Evolutionary conservation across 2,329 filamentous ascomycete genomes (phyloP).

Genomic region (Calonectria crousiana): DNA sequence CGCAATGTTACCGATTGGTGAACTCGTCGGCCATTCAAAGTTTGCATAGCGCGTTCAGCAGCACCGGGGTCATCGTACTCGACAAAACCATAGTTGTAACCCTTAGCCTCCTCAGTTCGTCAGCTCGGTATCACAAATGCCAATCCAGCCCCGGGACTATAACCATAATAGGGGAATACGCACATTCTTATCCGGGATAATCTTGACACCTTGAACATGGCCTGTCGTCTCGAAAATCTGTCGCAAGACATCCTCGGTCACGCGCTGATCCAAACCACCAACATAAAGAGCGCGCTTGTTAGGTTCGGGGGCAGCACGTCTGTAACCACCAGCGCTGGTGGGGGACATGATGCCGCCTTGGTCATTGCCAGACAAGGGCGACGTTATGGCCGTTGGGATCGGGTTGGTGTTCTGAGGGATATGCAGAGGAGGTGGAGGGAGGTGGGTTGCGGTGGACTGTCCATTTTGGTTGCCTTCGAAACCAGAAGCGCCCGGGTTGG

Average conservation of each 20-base stretch:
- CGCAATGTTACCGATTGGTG: conserved; percentile 81
- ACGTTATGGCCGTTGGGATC: conserved; percentile 92
- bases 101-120: conserved; percentile 77
- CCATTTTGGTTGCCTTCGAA: conserved; percentile 80
- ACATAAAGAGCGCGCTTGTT: conserved; percentile 99
- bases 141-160: neutral
- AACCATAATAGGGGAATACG: conserved; percentile 55
- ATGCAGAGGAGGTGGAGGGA: conserved; percentile 91
- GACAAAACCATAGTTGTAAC: conserved; percentile 98
- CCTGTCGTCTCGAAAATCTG: conserved; percentile 99
- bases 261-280: conserved; percentile 91
- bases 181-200: conserved; percentile 99
- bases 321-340: conserved; percentile 82
- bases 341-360: conserved; percentile 83
- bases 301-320: conserved; percentile 94
- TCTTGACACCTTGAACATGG: conserved; percentile 98
- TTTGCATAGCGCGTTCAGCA: conserved; percentile 97
- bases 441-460: conserved; percentile 78
- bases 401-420: conserved; percentile 98
- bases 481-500: conserved; percentile 78
- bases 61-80: conserved; percentile 98
- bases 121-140: conserved; percentile 12
- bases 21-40: conserved; percentile 92
- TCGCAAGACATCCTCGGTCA: conserved; percentile 95
- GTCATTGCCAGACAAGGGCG: conserved; percentile 80